A percentile compares a stretch with the other conserved stretches of the same genome.
Evolutionary conservation across 352 stramenopile genomes (phyloP).

Genomic region (Discostella stelligera): DNA sequence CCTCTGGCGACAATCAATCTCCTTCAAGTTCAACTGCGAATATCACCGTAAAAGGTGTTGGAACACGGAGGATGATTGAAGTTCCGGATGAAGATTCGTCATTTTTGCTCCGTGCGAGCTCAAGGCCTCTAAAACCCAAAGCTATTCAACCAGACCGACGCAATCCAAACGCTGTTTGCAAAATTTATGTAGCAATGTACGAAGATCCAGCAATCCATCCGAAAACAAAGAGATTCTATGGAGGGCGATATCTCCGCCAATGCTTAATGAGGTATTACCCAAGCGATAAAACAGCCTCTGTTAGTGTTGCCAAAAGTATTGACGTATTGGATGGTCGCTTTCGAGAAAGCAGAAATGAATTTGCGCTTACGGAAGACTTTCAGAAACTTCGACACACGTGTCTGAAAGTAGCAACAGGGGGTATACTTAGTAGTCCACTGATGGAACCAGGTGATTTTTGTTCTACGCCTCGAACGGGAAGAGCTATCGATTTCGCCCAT

Average conservation of each 20-base stretch:
- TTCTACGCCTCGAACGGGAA: slow-evolving; percentile 66
- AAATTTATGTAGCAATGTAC: slow-evolving; percentile 77
- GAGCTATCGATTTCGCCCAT: slow-evolving; percentile 79
- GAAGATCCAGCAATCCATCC: slow-evolving; percentile 71
- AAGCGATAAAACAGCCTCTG: slow-evolving; percentile 69
- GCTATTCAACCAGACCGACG: slow-evolving; percentile 74
- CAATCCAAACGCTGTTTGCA: slow-evolving; percentile 71
- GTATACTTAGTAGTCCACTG: slow-evolving; percentile 44
- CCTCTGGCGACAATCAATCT: slow-evolving; percentile 28
- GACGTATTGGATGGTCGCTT: slow-evolving; percentile 63
- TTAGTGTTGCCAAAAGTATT: slow-evolving; percentile 60
- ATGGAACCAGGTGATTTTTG: slow-evolving; percentile 79
- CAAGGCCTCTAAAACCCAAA: slow-evolving; percentile 62
- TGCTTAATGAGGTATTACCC: slow-evolving; percentile 80
- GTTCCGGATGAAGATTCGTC: slow-evolving; percentile 83
- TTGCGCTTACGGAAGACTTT: slow-evolving; percentile 47
- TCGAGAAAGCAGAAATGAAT: slow-evolving; percentile 30
- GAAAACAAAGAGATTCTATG: slow-evolving; percentile 56
- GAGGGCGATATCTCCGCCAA: slow-evolving; percentile 64
- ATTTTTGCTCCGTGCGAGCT: slow-evolving; percentile 73
- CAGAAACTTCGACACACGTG: slow-evolving; percentile 47
- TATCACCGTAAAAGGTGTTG: slow-evolving; percentile 49
- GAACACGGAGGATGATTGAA: slow-evolving; percentile 64
- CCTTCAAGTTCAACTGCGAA: slow-evolving; percentile 40
- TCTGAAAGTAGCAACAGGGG: slow-evolving; percentile 53